Percentiles rank a stretch among this genome's conserved stretches.
Conservation (phyloP, 176 grass and related monocot species). For the Typha latifolia region DNA sequence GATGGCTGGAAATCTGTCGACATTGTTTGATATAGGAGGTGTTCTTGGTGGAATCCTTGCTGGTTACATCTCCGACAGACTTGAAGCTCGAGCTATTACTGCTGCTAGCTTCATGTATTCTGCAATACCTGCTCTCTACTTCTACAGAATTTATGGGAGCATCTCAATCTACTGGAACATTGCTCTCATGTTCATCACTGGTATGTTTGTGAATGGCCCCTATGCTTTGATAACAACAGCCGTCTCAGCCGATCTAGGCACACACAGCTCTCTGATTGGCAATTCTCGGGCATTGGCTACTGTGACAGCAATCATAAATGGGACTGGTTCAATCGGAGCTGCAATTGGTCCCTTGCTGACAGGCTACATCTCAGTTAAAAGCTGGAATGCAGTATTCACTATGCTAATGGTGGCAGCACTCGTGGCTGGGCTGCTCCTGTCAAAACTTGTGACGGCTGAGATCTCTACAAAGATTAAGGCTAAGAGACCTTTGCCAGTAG, state of each 20-base stretch:
- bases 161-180: conserved; percentile 52
- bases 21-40: conserved; percentile 73
- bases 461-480: conserved; percentile 40
- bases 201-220: conserved; percentile 70
- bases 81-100: conserved; percentile 58
- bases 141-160: conserved; percentile 63
- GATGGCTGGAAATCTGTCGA: conserved; percentile 43
- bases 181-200: conserved; percentile 48
- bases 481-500: conserved; percentile 2
- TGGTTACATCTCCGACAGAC: conserved; percentile 71
- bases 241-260: conserved; percentile 67
- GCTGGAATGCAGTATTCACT: conserved; percentile 75
- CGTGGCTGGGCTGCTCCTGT: conserved; percentile 51
- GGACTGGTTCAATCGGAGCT: conserved; percentile 67
- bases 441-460: conserved; percentile 55
- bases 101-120: conserved; percentile 66
- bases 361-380: conserved; percentile 66
- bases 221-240: conserved; percentile 80
- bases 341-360: conserved; percentile 71
- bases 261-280: conserved; percentile 71
- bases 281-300: conserved; percentile 72
- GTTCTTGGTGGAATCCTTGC: conserved; percentile 66
- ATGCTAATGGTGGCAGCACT: conserved; percentile 72
- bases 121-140: conserved; percentile 69
- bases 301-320: conserved; percentile 85